A percentile compares a stretch with the other conserved stretches of the same genome.
phyloP scores from a whole-genome alignment of 805 yeast genomes.

The Ogataea dorogensis region DNA sequence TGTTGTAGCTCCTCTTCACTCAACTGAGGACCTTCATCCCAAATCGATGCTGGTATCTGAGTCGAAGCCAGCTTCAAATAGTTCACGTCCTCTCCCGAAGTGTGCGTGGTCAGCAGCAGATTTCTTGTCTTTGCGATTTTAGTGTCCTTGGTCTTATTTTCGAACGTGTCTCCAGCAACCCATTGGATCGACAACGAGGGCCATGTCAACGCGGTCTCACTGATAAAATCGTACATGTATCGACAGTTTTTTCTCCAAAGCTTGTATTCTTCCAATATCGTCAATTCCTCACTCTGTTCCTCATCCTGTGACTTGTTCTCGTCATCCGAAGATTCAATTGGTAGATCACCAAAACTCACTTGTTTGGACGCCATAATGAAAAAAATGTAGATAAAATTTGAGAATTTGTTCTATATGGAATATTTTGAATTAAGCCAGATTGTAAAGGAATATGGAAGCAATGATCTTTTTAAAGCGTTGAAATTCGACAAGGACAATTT shows the following conservation, averaged over 20 bases:
- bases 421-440: slow-evolving; percentile 17
- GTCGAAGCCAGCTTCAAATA: slow-evolving; percentile 65
- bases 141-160: slow-evolving; percentile 25
- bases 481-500: slow-evolving; percentile 1
- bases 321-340: slow-evolving; percentile 18
- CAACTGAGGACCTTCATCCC: slow-evolving; percentile 23
- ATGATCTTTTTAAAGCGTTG: slow-evolving; percentile 10
- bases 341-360: slow-evolving; percentile 27
- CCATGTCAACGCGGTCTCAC: slow-evolving; percentile 79
- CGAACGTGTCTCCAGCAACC: slow-evolving; percentile 49
- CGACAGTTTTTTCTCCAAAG: slow-evolving; percentile 81
- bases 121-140: slow-evolving; percentile 40
- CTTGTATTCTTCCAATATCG: slow-evolving; percentile 65
- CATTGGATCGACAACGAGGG: slow-evolving; percentile 80
- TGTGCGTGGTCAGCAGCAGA: slow-evolving; percentile 68
- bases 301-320: slow-evolving; percentile 17
- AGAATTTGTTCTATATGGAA: slow-evolving; percentile 12
- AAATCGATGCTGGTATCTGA: slow-evolving; percentile 49
- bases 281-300: slow-evolving; percentile 37
- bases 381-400: not conserved
- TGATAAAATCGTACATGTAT: slow-evolving; percentile 78
- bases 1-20: slow-evolving; percentile 31
- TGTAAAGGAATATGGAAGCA: slow-evolving; percentile 13
- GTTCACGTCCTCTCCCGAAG: slow-evolving; percentile 66
- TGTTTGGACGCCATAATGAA: slow-evolving; percentile 17